Evolutionary conservation across 2,329 filamentous ascomycete genomes (phyloP), one percentile per base, ranked within the genome.

Genomic region (Venturiaceae sp.): DNA sequence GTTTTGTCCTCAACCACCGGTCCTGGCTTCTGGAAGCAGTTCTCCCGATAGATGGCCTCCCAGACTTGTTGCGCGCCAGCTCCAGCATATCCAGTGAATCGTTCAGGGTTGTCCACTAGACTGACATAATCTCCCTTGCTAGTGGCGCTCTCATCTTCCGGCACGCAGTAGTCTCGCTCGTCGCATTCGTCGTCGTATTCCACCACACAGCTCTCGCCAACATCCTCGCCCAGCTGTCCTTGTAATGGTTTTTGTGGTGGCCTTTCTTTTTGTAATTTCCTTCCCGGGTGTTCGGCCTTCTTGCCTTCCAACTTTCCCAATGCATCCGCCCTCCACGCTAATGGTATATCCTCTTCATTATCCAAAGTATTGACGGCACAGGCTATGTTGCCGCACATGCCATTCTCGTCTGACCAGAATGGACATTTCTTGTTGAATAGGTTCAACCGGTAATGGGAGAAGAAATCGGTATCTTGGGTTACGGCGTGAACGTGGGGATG

Each of bases 181-280:
- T 97, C 92, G 73, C 91, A 96, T 73, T 96, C 92, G 67, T 96
- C 92, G 67, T 97, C 92, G 69, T 95, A 95, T 75, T 99, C 94
- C 19, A 97, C 86, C 50, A 99, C 91, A 70, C 94, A 99, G 71
- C 90, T 96, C 76, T 99, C 94, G 56, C 90, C 91, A 0, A 96
- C 92, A 58, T 86, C 77, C 55, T 92, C 90, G 52, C 94, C 94
- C 8, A 99, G 75, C 66, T 85, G 81, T 16, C 92, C 92, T 65
- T 90, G 84, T 6, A 97, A 76, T 21, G 94, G 94, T 59, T 83
- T 81, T 3, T 84, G 85, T 53, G 60, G 23, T 16, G 52, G 39
- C 34, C 86, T 78, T 69, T 91, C 85, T 66, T 80, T 79, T 68
- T 92, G 90, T 60, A 86, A 80, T 63, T 82, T 83, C 70, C 83